Evolutionary conservation across 179 eudicot genomes (phyloP).

Genomic region (Spinacia oleracea): DNA sequence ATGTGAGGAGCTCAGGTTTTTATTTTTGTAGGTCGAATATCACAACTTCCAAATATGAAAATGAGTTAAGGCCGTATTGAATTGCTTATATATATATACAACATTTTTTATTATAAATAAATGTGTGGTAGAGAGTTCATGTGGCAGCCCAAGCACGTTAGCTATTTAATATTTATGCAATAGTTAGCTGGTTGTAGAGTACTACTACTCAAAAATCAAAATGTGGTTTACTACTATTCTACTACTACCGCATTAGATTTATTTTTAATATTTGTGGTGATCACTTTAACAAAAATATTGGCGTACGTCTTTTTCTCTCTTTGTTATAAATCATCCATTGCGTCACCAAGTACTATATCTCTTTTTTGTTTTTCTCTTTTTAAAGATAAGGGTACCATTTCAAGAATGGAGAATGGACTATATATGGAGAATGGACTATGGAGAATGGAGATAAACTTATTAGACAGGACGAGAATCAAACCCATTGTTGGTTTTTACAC

Average conservation of each 20-base stretch:
- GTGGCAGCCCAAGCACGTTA: not conserved
- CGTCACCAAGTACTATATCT: not conserved
- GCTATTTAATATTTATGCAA: too few relatives aligned
- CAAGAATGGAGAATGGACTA: not conserved
- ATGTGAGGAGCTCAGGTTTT: too few relatives aligned
- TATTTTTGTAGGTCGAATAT: too few relatives aligned
- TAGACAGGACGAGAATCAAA: not conserved
- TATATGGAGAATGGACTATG: too few relatives aligned
- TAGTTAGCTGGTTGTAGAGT: not conserved
- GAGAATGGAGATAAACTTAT: not conserved
- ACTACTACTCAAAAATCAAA: too few relatives aligned
- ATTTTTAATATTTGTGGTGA: not conserved
- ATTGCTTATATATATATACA: too few relatives aligned
- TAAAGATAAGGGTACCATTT: not conserved
- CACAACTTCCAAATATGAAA: not conserved
- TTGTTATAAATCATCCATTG: not conserved
- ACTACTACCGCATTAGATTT: too few relatives aligned
- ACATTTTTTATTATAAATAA: too few relatives aligned
- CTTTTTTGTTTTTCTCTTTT: not conserved
- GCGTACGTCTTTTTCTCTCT: not conserved
- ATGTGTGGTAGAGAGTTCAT: too few relatives aligned
- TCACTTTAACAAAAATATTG: not conserved
- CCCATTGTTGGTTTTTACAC: not conserved
- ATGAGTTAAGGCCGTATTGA: too few relatives aligned
- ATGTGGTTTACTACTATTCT: too few relatives aligned